Percentiles rank a stretch among this genome's conserved stretches.
phyloP scores from a whole-genome alignment of 805 yeast genomes.

The Maudiozyma saulgeensis region DNA sequence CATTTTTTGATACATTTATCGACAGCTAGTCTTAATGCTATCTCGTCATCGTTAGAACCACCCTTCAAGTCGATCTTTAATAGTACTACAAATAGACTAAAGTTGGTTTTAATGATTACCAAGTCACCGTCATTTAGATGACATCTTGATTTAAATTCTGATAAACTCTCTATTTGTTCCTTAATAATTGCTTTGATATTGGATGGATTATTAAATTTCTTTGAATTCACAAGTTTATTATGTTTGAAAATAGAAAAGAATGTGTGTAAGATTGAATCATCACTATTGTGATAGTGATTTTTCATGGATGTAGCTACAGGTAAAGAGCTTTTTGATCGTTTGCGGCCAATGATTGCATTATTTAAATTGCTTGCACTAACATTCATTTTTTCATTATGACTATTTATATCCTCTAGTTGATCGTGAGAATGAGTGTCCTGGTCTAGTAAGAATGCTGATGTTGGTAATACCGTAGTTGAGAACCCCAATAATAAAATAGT shows the following conservation, averaged over 20 bases:
- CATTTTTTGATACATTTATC: slow-evolving; percentile 20
- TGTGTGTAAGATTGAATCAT: not conserved
- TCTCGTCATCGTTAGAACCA: slow-evolving; percentile 64
- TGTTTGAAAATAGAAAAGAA: not conserved
- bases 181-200: slow-evolving; percentile 32
- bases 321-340: slow-evolving; percentile 10
- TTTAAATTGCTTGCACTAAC: not conserved
- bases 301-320: slow-evolving; percentile 9
- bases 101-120: slow-evolving; percentile 53
- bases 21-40: slow-evolving; percentile 34
- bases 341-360: slow-evolving; percentile 1
- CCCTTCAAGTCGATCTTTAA: slow-evolving; percentile 51
- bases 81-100: slow-evolving; percentile 49
- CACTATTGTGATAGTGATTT: not conserved
- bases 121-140: slow-evolving; percentile 34
- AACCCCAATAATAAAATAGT: slow-evolving; percentile 28
- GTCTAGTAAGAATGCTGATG: slow-evolving; percentile 12
- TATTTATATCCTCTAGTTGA: not conserved
- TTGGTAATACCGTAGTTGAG: slow-evolving; percentile 23
- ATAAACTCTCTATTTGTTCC: slow-evolving; percentile 39
- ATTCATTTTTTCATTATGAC: not conserved
- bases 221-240: too few species aligned
- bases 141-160: slow-evolving; percentile 43
- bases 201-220: slow-evolving; percentile 9
- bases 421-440: slow-evolving; percentile 4